Base-by-base conservation (phyloP, 2,329 filamentous ascomycete genomes). In the Scytalidium lignicola region DNA sequence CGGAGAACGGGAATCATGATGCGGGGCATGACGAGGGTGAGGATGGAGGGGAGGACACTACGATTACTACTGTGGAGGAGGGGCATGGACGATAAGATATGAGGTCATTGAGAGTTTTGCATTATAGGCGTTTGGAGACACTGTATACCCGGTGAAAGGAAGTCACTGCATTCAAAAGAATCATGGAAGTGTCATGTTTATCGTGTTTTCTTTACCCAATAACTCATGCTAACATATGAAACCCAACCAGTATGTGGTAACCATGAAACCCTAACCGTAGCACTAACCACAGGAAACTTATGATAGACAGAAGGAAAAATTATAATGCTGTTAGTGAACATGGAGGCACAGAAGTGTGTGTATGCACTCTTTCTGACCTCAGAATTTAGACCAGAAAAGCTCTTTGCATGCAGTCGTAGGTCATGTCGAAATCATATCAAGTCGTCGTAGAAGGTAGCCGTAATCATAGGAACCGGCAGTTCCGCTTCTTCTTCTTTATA, bases 401-500 rank as follows among this genome's bases (percentile, higher is more conserved):
- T 37, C 15, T n/a, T 5, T 15, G 32, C 10, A 63, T 63, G 62
- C 55, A 59, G 45, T 63, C 58, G 53, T 59, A 59, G 50, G 50
- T 65, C 62, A 51, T 64, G 41, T 62, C 50, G 50, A 58, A 53
- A 54, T 64, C 58, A 52, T 64, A 55, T 50, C 47, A 58, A 53
- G 51, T 58, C 55, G 49, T 58, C 28, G 41, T 32, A 13, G 28
- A 54, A 37, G 40, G 22, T 46, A 32, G 20, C 26, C 37, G 20
- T 9, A 40, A 48, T 59, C 75, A 95, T 65, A 95, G 76, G 68
- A 92, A 81, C 67, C 79, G 82, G 76, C 89, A 95, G 69, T 79
- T 87, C 74, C 85, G 84, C 80, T 88, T 90, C 83, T 89, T 93
- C 75, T 85, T 85, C 77, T 84, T 89, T 72, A 74, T 66, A 51